Conservation (phyloP, 2,329 filamentous ascomycete species). For the Aspergillus tamarii region DNA sequence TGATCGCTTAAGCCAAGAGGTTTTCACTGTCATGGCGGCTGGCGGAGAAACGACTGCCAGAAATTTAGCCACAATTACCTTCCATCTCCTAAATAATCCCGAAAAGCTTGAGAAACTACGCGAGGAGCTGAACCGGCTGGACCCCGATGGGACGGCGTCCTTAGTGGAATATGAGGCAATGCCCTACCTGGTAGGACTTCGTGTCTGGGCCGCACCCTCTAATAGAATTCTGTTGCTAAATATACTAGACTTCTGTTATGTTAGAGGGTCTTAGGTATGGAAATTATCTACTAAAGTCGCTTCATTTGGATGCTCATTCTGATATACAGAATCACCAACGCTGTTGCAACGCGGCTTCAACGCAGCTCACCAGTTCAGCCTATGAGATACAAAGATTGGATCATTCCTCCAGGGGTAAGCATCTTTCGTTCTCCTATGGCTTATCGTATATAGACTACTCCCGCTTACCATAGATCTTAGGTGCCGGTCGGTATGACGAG, state of each 20-base stretch:
- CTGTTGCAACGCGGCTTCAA: constrained; percentile 24
- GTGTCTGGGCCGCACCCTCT: too few relatives aligned
- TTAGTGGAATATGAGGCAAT: too few relatives aligned
- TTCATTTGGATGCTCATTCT: too few relatives aligned
- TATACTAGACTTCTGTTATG: constrained; percentile 29
- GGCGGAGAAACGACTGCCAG: constrained; percentile 39
- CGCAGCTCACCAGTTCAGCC: constrained; percentile 32
- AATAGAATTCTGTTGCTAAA: neutral
- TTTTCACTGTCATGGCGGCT: constrained; percentile 32
- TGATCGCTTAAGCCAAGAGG: constrained; percentile 35
- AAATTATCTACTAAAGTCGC: too few relatives aligned
- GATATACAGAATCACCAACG: too few relatives aligned
- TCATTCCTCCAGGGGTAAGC: constrained; percentile 38
- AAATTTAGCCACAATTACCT: constrained; percentile 24
- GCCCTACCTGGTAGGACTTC: too few relatives aligned
- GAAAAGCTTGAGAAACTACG: constrained; percentile 20
- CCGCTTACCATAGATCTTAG: constrained; percentile 12
- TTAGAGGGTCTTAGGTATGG: constrained; percentile 33
- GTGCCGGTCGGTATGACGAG: constrained; percentile 44
- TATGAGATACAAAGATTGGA: constrained; percentile 36
- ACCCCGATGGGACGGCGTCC: too few relatives aligned
- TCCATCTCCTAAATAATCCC: constrained; percentile 26
- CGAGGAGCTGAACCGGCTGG: too few relatives aligned
- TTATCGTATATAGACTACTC: too few relatives aligned
- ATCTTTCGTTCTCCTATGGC: too few relatives aligned